Percentiles rank a stretch among this genome's conserved stretches.
phyloP scores from a whole-genome alignment of 2,329 filamentous ascomycete genomes.

The Amesomyces nigricolor region DNA sequence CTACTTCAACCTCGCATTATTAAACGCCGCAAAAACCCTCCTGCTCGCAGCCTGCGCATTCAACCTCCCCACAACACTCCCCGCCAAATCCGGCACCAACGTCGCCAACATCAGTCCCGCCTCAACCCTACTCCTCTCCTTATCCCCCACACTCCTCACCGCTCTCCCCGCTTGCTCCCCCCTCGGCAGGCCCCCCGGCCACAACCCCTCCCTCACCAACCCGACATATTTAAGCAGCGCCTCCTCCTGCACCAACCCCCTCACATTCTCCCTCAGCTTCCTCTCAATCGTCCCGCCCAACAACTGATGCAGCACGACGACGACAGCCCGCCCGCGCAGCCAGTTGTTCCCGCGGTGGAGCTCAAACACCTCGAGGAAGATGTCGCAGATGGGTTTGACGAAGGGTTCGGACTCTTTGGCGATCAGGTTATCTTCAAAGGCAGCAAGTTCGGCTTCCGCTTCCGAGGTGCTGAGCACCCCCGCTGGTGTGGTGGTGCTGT shows the following conservation, averaged over 20 bases:
- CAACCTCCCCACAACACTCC: slow-evolving; percentile 83
- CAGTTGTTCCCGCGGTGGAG: slow-evolving; percentile 94
- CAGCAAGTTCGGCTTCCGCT: slow-evolving; percentile 88
- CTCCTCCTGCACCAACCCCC: slow-evolving; percentile 68
- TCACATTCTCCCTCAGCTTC: slow-evolving; percentile 82
- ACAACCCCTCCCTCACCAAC: slow-evolving; percentile 69
- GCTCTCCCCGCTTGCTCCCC: slow-evolving; percentile 53
- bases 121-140: slow-evolving; percentile 74
- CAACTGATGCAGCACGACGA: slow-evolving; percentile 92
- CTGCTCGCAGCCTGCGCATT: slow-evolving; percentile 90
- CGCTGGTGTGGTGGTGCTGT: slow-evolving; percentile 48
- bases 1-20: slow-evolving; percentile 84
- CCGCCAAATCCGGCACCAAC: slow-evolving; percentile 82
- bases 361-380: slow-evolving; percentile 94
- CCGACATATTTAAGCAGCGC: slow-evolving; percentile 70
- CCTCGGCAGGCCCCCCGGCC: slow-evolving; percentile 63
- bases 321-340: slow-evolving; percentile 90
- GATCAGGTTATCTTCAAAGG: slow-evolving; percentile 68
- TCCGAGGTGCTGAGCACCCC: slow-evolving; percentile 52
- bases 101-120: slow-evolving; percentile 85
- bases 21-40: slow-evolving; percentile 83
- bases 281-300: slow-evolving; percentile 94
- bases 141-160: slow-evolving; percentile 64
- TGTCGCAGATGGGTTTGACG: slow-evolving; percentile 95
- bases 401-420: slow-evolving; percentile 83